phyloP scores from a whole-genome alignment of 257 asterid genomes.

The Fraxinus anomala region DNA sequence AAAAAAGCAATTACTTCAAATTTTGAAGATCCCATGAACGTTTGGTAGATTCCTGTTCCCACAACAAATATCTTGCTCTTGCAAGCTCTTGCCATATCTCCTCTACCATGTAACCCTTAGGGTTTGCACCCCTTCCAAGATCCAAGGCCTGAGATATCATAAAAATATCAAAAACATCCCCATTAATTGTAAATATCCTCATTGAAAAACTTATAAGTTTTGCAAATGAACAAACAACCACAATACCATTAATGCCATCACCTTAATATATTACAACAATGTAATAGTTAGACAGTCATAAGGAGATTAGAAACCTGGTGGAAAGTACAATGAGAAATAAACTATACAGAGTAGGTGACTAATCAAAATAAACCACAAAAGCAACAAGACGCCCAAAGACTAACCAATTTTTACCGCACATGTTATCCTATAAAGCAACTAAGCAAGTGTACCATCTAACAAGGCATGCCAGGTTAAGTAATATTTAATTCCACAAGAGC shows the following conservation, averaged over 20 bases:
- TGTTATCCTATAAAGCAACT: neutral
- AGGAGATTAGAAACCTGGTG: neutral
- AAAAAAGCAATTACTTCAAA: slow-evolving; percentile 51
- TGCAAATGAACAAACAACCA: slow-evolving; percentile 16
- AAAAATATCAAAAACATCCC: neutral
- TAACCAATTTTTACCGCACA: neutral
- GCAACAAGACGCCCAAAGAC: slow-evolving; percentile 11
- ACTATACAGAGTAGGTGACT: neutral
- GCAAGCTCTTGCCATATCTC: slow-evolving; percentile 96
- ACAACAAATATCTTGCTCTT: slow-evolving; percentile 69
- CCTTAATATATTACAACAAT: slow-evolving; percentile 13
- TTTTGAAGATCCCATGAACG: slow-evolving; percentile 75
- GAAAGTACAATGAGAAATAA: neutral
- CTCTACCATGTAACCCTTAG: slow-evolving; percentile 80
- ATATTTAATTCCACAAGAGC: neutral
- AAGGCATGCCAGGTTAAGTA: slow-evolving; percentile 2
- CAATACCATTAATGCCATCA: neutral
- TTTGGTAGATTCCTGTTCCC: slow-evolving; percentile 74
- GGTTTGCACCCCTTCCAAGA: slow-evolving; percentile 63
- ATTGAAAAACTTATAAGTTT: slow-evolving; percentile 14
- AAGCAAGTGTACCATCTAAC: neutral
- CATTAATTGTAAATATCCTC: neutral
- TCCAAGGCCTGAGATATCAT: slow-evolving; percentile 66
- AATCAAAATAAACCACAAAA: neutral
- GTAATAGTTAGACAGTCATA: neutral